Percentiles rank a stretch among this genome's conserved stretches.
Conservation (phyloP, 768 basidiomycete genomes). For the Calvatia gigantea region DNA sequence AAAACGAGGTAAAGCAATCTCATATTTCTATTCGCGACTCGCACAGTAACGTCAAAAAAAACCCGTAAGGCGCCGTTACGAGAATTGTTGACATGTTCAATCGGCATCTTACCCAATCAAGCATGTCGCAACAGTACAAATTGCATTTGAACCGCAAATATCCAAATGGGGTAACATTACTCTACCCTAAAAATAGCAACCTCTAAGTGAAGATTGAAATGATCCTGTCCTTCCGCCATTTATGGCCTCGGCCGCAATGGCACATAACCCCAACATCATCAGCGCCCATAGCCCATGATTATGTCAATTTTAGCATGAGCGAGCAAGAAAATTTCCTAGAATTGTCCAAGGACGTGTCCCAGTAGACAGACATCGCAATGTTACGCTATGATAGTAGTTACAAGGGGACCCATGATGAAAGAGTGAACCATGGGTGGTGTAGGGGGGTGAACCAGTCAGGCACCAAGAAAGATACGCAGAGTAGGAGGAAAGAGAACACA, state of each 20-base stretch:
- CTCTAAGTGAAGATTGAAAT: neutral
- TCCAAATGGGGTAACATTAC: neutral
- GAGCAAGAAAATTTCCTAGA: neutral
- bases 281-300: neutral
- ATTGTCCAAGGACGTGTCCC: neutral
- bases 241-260: neutral
- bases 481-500: neutral
- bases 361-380: neutral
- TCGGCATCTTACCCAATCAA: neutral
- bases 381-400: conserved; percentile 13
- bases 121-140: neutral
- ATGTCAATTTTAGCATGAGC: neutral
- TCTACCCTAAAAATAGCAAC: neutral
- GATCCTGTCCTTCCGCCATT: too few species aligned
- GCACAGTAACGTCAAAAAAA: too few species aligned
- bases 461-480: neutral
- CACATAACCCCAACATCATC: too few species aligned
- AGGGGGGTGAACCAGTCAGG: conserved; percentile 5
- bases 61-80: too few species aligned
- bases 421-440: conserved; percentile 18
- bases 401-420: conserved; percentile 16
- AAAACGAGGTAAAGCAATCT: too few species aligned
- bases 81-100: too few species aligned
- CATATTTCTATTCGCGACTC: too few species aligned
- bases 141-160: neutral